A percentile compares a stretch with the other conserved stretches of the same genome.
phyloP scores from a whole-genome alignment of 2,329 filamentous ascomycete genomes.

The Dryadomyces quercivorus region DNA sequence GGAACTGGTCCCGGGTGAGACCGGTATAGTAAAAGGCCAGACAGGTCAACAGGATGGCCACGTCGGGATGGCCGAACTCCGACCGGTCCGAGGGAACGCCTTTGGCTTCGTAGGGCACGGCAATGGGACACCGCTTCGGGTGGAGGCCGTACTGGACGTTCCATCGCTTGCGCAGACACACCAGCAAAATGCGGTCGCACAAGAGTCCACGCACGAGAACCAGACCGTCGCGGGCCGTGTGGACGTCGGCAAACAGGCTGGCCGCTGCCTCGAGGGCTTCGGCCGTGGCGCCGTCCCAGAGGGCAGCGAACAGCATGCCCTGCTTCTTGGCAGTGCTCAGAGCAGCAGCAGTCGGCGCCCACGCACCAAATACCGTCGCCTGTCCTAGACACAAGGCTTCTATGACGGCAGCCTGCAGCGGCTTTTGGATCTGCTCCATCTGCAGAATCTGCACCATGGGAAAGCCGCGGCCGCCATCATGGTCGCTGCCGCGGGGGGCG shows the following conservation, averaged over 20 bases:
- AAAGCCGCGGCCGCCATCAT: constrained; percentile 23
- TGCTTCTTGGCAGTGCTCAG: not conserved
- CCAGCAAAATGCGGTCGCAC: constrained; percentile 43
- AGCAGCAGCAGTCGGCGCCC: not conserved
- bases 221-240: constrained; percentile 15
- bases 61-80: constrained; percentile 57
- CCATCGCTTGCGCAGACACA: constrained; percentile 50
- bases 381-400: not conserved
- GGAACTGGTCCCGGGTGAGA: constrained; percentile 34
- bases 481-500: constrained; percentile 18
- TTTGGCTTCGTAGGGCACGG: constrained; percentile 56
- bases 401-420: constrained; percentile 15
- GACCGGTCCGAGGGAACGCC: constrained; percentile 48
- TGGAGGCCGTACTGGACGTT: constrained; percentile 54
- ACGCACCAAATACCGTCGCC: not conserved
- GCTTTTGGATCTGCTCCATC: constrained; percentile 28
- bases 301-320: not conserved
- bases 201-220: constrained; percentile 53
- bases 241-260: not conserved
- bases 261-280: not conserved
- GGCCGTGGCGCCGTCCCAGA: not conserved
- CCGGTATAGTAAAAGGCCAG: constrained; percentile 56
- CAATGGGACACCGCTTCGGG: constrained; percentile 41
- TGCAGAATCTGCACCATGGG: constrained; percentile 45
- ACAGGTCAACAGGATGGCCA: constrained; percentile 51